Conservation (phyloP, 768 basidiomycete species). For the Suillus paluster region DNA sequence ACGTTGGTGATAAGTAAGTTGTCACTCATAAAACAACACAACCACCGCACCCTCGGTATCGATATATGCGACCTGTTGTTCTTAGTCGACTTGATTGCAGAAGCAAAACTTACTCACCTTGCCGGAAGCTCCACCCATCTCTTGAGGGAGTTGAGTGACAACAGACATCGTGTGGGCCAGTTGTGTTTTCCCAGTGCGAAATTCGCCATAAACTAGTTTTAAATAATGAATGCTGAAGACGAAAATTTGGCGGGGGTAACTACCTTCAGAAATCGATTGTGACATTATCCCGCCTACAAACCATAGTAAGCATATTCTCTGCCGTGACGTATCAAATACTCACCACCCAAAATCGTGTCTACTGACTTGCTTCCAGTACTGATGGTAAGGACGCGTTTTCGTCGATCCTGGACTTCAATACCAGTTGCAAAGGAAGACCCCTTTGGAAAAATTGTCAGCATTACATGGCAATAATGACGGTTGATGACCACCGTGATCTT, state of each 20-base stretch:
- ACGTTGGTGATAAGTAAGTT: conserved; percentile 21
- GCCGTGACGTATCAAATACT: conserved; percentile 14
- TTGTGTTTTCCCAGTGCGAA: conserved; percentile 95
- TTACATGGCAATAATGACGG: background rate
- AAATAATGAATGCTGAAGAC: conserved; percentile 3
- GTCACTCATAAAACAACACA: background rate
- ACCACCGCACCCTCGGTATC: conserved; percentile 73
- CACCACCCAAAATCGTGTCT: conserved; percentile 87
- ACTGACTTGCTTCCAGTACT: conserved; percentile 95
- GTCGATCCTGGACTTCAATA: conserved; percentile 85
- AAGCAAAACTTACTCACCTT: conserved; percentile 54
- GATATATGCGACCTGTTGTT: conserved; percentile 80
- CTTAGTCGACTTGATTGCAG: background rate
- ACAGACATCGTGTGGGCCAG: conserved; percentile 96
- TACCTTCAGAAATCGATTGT: conserved; percentile 92
- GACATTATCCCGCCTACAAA: conserved; percentile 82
- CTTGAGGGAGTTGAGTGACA: conserved; percentile 83
- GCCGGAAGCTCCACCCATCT: conserved; percentile 89
- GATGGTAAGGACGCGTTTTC: conserved; percentile 78
- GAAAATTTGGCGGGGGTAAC: background rate
- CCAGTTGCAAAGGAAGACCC: conserved; percentile 93
- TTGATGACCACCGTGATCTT: conserved; percentile 67
- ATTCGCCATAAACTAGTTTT: conserved; percentile 87
- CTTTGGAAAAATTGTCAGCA: conserved; percentile 41
- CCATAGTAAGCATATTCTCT: background rate